Conservation (phyloP, 192 early-diverging fungal genomes). For the Coemansia sp. region DNA sequence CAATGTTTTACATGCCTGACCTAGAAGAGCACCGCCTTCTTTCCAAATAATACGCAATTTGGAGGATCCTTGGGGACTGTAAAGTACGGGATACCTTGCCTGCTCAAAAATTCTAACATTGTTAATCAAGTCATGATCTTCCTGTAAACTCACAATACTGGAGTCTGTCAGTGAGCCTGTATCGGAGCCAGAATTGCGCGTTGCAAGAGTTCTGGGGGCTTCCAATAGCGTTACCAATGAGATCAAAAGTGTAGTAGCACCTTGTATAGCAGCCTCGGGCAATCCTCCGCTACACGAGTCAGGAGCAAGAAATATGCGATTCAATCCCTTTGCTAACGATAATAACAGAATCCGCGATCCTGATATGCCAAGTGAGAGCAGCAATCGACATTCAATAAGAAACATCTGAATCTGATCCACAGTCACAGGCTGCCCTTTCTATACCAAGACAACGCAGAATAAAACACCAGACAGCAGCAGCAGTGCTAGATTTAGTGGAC, state of each 20-base stretch:
- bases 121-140: not conserved
- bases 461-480: not conserved
- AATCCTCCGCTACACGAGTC: constrained; percentile 21
- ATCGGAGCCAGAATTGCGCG: constrained; percentile 7
- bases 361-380: constrained; percentile 39
- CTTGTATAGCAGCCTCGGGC: constrained; percentile 25
- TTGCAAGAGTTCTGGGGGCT: constrained; percentile 12
- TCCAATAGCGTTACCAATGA: constrained; percentile 36
- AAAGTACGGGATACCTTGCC: constrained; percentile 28
- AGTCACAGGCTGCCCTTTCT: constrained; percentile 27
- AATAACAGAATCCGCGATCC: constrained; percentile 35
- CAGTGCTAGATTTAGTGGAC: too few relatives aligned
- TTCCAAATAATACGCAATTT: constrained; percentile 22
- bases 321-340: constrained; percentile 22
- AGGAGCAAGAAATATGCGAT: constrained; percentile 25
- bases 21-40: constrained; percentile 35
- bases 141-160: constrained; percentile 6
- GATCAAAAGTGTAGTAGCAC: constrained; percentile 17
- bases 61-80: not conserved
- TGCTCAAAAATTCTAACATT: not conserved
- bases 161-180: constrained; percentile 20
- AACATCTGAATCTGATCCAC: constrained; percentile 36
- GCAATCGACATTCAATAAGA: constrained; percentile 33
- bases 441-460: not conserved
- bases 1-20: constrained; percentile 27